Base-by-base conservation (phyloP, 73 alveolate genomes). In the Stentor coeruleus region DNA sequence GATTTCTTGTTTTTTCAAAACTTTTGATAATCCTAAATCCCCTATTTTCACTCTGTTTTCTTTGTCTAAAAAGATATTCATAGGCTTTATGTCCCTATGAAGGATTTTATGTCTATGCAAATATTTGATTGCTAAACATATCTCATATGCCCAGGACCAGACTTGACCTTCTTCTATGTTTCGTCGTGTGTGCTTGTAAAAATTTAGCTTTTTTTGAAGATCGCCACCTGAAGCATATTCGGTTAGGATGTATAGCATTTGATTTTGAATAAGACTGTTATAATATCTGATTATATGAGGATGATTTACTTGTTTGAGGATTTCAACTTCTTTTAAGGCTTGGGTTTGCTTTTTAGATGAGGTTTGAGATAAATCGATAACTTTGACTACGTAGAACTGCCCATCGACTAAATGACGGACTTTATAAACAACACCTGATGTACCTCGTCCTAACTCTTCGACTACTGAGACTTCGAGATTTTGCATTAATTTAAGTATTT, bases 1-100 rank as follows among this genome's bases (percentile, higher is more conserved):
- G n/a, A 33, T 20, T 2, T 66, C 79, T 66, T 49, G 6, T 6
- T 49, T 20, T 6, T 49, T 49, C 40, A 94, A 74, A 26, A 92
- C 94, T 81, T 95, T 97, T 3, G 99, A 94, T 28, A 96, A 98
- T 39, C 99, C 99, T 75, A 97, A 88, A 80, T 97, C 99, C 35
- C 99, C 99, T 14, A 97, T 82, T 90, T 89, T 89, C 3, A 87
- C 87, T 72, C 84, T 58, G 86, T 73, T 90, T 77, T 33, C 39
- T 11, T 92, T 88, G 6, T 95, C 59, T 86, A 95, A 82, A 75
- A 95, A 87, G 37, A 95, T 88, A 89, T 95, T 95, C 89, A 92
- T 80, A 76, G 93, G 86, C 87, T 95, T 95, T 2, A 95, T 82
- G 83, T 95, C 99, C 85, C 99, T 76, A 88, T 95, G 99, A 38